These are phyloP conservation scores for Trichophyton simii DNA, from an alignment of 2,329 filamentous ascomycete genomes.

Conservation along the genomic window DNA sequence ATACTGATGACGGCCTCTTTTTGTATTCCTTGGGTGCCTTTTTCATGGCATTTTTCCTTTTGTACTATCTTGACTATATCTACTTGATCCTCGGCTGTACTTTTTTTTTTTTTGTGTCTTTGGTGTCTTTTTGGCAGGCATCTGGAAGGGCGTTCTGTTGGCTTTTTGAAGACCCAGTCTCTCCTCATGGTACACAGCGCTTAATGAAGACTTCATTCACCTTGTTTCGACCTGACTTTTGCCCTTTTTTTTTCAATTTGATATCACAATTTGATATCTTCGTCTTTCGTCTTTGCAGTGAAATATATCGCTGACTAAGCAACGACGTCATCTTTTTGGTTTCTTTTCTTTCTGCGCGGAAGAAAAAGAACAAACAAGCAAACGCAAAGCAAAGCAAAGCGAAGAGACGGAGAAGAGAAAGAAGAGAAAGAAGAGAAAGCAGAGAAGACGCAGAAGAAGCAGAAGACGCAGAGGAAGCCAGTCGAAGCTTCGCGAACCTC, in stretches of 20 bases:
- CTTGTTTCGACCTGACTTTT: background rate
- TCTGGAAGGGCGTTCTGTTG: conserved; percentile 1
- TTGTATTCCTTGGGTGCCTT: background rate
- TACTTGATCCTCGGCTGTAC: background rate
- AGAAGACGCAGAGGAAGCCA: background rate
- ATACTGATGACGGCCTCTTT: background rate
- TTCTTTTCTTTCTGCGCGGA: background rate
- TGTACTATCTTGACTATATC: background rate
- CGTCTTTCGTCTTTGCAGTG: background rate
- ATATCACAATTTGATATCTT: background rate
- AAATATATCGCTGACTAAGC: background rate
- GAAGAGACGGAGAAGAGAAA: background rate
- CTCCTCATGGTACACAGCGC: background rate
- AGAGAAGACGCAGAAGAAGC: background rate
- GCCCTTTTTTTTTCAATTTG: background rate
- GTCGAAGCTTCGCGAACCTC: background rate
- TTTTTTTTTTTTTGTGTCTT: background rate
- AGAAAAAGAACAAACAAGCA: background rate
- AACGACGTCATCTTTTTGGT: background rate
- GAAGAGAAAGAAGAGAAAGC: background rate
- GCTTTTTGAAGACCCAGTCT: background rate
- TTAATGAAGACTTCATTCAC: background rate
- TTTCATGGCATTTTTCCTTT: background rate
- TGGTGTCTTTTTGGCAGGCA: background rate
- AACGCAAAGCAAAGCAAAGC: background rate